phyloP scores from a whole-genome alignment of 2,329 filamentous ascomycete genomes.

The Epichloe hybrida region DNA sequence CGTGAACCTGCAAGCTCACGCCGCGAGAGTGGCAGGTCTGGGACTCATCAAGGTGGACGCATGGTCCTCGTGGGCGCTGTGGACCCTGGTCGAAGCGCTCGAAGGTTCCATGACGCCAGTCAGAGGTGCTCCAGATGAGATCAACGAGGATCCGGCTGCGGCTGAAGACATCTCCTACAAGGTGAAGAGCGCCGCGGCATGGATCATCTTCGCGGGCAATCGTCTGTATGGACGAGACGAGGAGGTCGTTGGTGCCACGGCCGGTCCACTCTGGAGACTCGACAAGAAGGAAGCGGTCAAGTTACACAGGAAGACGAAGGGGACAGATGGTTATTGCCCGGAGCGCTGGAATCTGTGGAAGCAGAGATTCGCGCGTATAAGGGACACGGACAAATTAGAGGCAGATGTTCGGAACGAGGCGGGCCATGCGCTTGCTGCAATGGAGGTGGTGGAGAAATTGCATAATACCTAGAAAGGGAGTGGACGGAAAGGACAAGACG shows the following conservation, averaged over 20 bases:
- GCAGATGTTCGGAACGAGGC: background rate
- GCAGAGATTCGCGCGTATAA: conserved; percentile 7
- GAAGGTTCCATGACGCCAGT: conserved; percentile 8
- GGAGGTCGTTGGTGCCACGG: conserved; percentile 6
- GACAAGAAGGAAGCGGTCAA: conserved; percentile 8
- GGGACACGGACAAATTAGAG: conserved; percentile 5
- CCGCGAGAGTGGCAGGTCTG: conserved; percentile 4
- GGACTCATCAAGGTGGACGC: background rate
- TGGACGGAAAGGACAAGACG: too few relatives aligned
- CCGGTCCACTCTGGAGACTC: conserved; percentile 9
- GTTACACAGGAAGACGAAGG: conserved; percentile 7
- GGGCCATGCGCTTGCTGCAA: background rate
- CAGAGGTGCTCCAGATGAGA: conserved; percentile 7
- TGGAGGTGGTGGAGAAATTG: background rate
- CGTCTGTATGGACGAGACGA: conserved; percentile 7
- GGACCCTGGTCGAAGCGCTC: conserved; percentile 7
- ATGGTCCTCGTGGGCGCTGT: conserved; percentile 6
- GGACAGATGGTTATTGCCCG: conserved; percentile 7
- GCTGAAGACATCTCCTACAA: conserved; percentile 3
- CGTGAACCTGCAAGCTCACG: conserved; percentile 6
- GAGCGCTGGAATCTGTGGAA: conserved; percentile 11
- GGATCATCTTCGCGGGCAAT: conserved; percentile 5
- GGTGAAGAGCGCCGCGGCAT: conserved; percentile 3
- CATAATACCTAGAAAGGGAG: background rate
- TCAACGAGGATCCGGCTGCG: conserved; percentile 6